phyloP scores from a whole-genome alignment of 2,329 filamentous ascomycete species.

The Blastomyces silverae region DNA sequence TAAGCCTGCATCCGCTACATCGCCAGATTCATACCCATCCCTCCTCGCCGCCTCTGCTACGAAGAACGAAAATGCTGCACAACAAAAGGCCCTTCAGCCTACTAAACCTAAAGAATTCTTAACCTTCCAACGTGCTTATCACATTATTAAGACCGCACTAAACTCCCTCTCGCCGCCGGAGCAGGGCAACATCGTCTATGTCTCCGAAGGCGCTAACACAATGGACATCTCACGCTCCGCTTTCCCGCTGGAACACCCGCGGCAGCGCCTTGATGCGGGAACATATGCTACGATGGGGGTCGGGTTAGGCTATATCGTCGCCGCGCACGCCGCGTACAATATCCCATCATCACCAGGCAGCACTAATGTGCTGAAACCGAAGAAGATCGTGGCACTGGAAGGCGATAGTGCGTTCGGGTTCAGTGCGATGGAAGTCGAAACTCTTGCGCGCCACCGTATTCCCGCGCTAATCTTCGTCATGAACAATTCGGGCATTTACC shows the following conservation, averaged over 20 bases:
- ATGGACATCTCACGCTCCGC: constrained; percentile 55
- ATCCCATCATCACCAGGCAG: constrained; percentile 34
- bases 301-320: constrained; percentile 52
- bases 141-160: constrained; percentile 47
- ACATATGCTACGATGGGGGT: constrained; percentile 57
- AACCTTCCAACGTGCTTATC: constrained; percentile 48
- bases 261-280: constrained; percentile 52
- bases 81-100: constrained; percentile 37
- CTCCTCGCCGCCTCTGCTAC: constrained; percentile 29
- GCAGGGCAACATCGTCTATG: constrained; percentile 48
- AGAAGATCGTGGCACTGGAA: constrained; percentile 53
- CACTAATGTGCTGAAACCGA: constrained; percentile 29
- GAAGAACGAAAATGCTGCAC: constrained; percentile 46
- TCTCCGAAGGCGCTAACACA: constrained; percentile 54
- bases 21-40: constrained; percentile 24
- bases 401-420: constrained; percentile 53
- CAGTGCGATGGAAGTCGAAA: constrained; percentile 51
- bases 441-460: constrained; percentile 50
- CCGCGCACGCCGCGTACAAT: constrained; percentile 52
- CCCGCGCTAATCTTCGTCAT: constrained; percentile 51
- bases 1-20: constrained; percentile 32
- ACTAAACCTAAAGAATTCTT: constrained; percentile 37
- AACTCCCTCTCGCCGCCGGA: constrained; percentile 42
- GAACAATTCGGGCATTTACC: constrained; percentile 51
- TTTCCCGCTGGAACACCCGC: constrained; percentile 50